These are phyloP conservation scores for Tetrapisispora namnaoensis DNA, from an alignment of 805 yeast genomes.

Conservation along the genomic window DNA sequence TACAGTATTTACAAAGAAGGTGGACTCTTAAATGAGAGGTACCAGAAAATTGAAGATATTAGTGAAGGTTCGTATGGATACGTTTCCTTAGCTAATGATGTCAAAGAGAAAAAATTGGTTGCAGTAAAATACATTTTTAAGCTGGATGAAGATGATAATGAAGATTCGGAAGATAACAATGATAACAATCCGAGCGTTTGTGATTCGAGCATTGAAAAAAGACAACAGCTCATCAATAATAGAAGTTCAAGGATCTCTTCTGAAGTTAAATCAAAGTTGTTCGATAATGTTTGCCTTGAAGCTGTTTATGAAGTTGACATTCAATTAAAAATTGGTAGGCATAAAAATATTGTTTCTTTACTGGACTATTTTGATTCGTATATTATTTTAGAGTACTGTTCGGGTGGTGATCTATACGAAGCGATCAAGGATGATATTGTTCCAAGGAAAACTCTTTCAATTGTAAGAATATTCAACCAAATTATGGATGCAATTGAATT, in stretches of 20 bases:
- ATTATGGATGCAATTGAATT: constrained; percentile 66
- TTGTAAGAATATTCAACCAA: constrained; percentile 49
- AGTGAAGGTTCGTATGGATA: constrained; percentile 92
- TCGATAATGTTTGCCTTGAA: constrained; percentile 41
- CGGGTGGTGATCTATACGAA: constrained; percentile 80
- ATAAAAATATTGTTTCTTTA: constrained; percentile 49
- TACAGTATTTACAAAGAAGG: constrained; percentile 37
- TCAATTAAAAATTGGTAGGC: constrained; percentile 50
- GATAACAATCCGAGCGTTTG: constrained; percentile 13
- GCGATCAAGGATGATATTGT: constrained; percentile 55
- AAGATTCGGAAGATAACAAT: constrained; percentile 11
- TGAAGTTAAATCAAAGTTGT: constrained; percentile 23
- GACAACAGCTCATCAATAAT: constrained; percentile 14
- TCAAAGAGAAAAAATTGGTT: constrained; percentile 41
- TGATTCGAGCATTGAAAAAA: constrained; percentile 17
- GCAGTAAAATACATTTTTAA: constrained; percentile 83
- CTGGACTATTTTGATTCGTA: constrained; percentile 59
- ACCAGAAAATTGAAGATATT: constrained; percentile 59
- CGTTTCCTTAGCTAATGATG: constrained; percentile 78
- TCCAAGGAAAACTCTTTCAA: constrained; percentile 40
- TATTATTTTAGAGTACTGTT: constrained; percentile 69
- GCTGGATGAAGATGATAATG: constrained; percentile 34
- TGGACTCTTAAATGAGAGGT: constrained; percentile 49
- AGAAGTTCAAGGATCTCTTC: constrained; percentile 31
- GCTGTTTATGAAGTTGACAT: constrained; percentile 62